phyloP scores from a whole-genome alignment of 1,284 basidiomycete genomes.

The Moesziomyces globuligerus region DNA sequence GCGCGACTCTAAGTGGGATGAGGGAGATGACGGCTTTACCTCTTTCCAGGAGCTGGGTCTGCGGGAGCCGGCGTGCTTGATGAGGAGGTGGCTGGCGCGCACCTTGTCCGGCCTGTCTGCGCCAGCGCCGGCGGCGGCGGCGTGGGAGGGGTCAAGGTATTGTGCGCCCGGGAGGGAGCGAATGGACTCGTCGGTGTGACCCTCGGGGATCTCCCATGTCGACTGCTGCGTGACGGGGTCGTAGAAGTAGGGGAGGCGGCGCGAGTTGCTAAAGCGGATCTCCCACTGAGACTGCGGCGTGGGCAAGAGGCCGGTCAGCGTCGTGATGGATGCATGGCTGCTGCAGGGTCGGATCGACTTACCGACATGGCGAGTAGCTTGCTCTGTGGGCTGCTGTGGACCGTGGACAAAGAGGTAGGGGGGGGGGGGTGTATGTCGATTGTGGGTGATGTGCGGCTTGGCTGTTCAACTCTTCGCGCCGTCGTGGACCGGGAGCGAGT shows the following conservation, averaged over 20 bases:
- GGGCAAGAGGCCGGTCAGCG: neutral
- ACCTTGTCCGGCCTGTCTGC: slow-evolving; percentile 73
- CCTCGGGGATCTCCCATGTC: slow-evolving; percentile 82
- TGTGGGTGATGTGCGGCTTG: too few species aligned
- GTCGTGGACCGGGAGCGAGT: slow-evolving; percentile 4
- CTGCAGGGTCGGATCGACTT: too few species aligned
- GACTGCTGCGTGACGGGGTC: slow-evolving; percentile 79
- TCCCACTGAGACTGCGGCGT: slow-evolving; percentile 54
- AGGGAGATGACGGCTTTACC: slow-evolving; percentile 18
- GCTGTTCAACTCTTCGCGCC: slow-evolving; percentile 3
- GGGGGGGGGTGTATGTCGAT: too few species aligned
- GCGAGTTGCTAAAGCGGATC: slow-evolving; percentile 77
- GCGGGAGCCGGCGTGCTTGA: slow-evolving; percentile 89
- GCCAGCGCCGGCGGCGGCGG: slow-evolving; percentile 44
- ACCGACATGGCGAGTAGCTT: too few species aligned
- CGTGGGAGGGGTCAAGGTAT: slow-evolving; percentile 49
- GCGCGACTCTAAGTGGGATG: too few species aligned
- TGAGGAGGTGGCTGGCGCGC: slow-evolving; percentile 90
- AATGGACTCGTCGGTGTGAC: slow-evolving; percentile 70
- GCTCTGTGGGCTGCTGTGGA: too few species aligned
- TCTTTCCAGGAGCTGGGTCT: slow-evolving; percentile 74
- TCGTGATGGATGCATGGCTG: neutral
- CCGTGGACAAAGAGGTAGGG: neutral
- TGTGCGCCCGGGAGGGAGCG: slow-evolving; percentile 59
- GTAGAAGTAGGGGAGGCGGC: slow-evolving; percentile 87